Base-by-base conservation (phyloP, 257 asterid species). In the Solanum lycopersicoides region DNA sequence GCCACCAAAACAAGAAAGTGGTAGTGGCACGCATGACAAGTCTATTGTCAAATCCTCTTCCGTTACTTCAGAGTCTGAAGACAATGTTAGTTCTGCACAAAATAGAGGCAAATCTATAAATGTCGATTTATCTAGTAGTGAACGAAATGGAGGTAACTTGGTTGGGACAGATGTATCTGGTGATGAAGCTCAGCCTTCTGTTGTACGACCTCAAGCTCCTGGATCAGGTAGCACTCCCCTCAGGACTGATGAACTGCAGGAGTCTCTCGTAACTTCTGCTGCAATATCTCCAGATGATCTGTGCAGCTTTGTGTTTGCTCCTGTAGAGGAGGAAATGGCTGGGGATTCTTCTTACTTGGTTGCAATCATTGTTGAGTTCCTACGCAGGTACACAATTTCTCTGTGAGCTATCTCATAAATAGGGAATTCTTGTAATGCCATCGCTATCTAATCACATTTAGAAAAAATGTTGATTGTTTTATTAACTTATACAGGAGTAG, bases 261-360 rank as follows among this genome's bases (percentile, higher is more conserved):
- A 91, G n/a, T 77, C 92, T 87, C 93, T 86, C 84, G 90, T 88
- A 87, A 91, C 96, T 88, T 95, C 98, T 60, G 98, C 98, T 6
- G 96, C 94, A 77, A 89, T 92, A 80, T 93, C 98, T 75, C 94
- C 96, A 18, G 93, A 87, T 32, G 97, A 95, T 89, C 90, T 97
- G 82, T 93, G 93, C 89, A 92, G 88, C 89, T 89, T 35, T 84
- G 97, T 97, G 89, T 92, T 97, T 91, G 93, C 95, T 50, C 89
- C 92, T 35, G 93, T 92, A 83, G 98, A 97, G 93, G 99, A 95
- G 92, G 98, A 95, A 92, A 95, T 97, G 93, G 91, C 92, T 5
- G 97, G 97, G 89, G 99, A 95, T 91, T 94, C 96, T 88, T 94
- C 96, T 87, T 97, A 97, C 92, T 90, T 97, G 91, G 92, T 90